These are phyloP conservation scores for Acanthochlamys bracteata DNA, from an alignment of 106 monocot genomes.

Conservation along the genomic window DNA sequence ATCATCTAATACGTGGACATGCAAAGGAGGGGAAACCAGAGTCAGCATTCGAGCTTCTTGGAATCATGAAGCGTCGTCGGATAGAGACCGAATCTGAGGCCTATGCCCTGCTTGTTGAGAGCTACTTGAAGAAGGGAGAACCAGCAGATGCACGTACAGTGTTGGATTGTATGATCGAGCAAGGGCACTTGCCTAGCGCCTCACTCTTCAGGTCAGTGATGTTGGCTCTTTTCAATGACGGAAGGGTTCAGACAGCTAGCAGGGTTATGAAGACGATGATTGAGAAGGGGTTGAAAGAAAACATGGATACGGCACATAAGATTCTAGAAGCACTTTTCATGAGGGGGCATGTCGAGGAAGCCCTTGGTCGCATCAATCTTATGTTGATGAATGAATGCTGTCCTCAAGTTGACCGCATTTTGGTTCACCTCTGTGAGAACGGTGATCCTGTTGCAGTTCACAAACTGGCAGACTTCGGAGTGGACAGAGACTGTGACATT, in stretches of 20 bases:
- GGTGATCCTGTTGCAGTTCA: constrained; percentile 45
- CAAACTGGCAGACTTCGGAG: constrained; percentile 62
- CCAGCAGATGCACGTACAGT: constrained; percentile 70
- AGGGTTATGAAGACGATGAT: constrained; percentile 94
- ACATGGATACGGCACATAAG: constrained; percentile 65
- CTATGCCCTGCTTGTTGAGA: constrained; percentile 43
- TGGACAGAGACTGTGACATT: constrained; percentile 78
- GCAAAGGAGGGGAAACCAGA: constrained; percentile 63
- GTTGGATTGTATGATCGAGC: constrained; percentile 80
- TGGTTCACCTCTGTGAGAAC: constrained; percentile 52
- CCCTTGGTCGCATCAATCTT: constrained; percentile 71
- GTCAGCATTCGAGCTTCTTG: constrained; percentile 57
- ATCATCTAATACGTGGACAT: constrained; percentile 72
- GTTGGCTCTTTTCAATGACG: constrained; percentile 61
- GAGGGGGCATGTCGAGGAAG: constrained; percentile 96
- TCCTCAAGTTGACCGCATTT: constrained; percentile 51
- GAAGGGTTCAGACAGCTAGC: constrained; percentile 85
- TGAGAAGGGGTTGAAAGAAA: constrained; percentile 85
- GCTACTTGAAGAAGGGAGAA: constrained; percentile 79
- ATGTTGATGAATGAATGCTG: constrained; percentile 38
- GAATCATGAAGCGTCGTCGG: constrained; percentile 63
- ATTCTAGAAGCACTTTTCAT: constrained; percentile 72
- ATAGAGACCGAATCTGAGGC: constrained; percentile 52
- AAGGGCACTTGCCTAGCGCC: constrained; percentile 64
- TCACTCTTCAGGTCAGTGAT: constrained; percentile 70